Base-by-base conservation (phyloP, 768 basidiomycete genomes). In the Kwoniella newhampshirensis region DNA sequence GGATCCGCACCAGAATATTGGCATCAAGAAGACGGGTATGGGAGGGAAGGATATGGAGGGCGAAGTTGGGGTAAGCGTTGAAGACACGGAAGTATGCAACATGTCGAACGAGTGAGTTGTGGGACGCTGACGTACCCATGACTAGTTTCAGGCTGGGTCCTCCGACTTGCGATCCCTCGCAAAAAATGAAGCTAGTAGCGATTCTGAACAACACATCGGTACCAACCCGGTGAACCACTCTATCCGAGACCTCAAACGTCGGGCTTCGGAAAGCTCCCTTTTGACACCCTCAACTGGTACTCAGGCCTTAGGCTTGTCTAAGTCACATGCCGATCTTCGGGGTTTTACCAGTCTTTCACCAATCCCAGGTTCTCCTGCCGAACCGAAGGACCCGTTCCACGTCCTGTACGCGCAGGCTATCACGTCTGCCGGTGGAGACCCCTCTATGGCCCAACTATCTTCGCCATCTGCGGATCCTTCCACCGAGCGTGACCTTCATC, bases 311-410 rank as follows among this genome's bases (percentile, higher is more conserved):
- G 54, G 46, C 17, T 47, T 46, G 20, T 56, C 54, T 4, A 23
- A 46, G 18, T 56, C 54, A 13, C 54, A 58, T 13, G 49, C 35
- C 30, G 42, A 51, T 40, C 50, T 58, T 9, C 40, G 56, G 9
- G 56, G 39, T 17, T 17, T 51, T 39, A 35, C 45, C 18, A 51
- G 23, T 32, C 53, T 65, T 2, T 53, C 59, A 2, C 48, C 63
- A 17, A 65, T 65, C 15, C 63, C 63, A 9, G 63, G 59, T 2
- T 65, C 63, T 28, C 63, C 63, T 30, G 52, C 59, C 4, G 51
- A 40, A 3, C 36, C 21, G 2, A 43, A 5, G 30, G 44, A 32
- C 23, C 42, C 50, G 3, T 30, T 57, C 50, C 54, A 45, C 8
- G 17, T 23, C 11, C 45, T 60, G 5, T 49, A 46, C 25, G n/a